Conservation (phyloP, 192 early-diverging fungal species). For the Coemansia sp. region DNA sequence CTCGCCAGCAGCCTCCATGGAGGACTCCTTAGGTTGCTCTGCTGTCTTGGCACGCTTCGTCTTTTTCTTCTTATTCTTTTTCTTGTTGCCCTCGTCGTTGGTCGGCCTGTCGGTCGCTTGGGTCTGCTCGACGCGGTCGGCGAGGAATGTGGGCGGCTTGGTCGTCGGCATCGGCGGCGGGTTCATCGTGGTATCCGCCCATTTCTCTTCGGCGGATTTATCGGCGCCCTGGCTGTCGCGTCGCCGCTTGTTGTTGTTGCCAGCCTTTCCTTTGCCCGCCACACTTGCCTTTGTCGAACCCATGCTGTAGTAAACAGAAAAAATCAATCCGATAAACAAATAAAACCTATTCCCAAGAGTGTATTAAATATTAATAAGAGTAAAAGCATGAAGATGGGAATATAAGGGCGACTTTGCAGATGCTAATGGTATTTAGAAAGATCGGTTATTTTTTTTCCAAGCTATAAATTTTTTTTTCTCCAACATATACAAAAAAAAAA, state of each 20-base stretch:
- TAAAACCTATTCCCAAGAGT: not conserved
- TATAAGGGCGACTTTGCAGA: too few relatives aligned
- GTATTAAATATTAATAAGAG: too few relatives aligned
- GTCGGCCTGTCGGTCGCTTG: not conserved
- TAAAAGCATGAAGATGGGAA: too few relatives aligned
- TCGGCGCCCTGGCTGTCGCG: not conserved
- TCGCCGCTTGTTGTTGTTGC: conserved; percentile 17
- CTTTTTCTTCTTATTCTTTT: conserved; percentile 10
- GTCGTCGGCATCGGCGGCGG: conserved; percentile 45
- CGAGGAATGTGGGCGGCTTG: not conserved
- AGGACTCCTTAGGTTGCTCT: too few relatives aligned
- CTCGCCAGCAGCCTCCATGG: too few relatives aligned
- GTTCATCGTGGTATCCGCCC: conserved; percentile 36
- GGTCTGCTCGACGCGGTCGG: not conserved
- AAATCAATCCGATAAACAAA: too few relatives aligned
- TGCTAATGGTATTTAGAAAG: too few relatives aligned
- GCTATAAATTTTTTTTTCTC: too few relatives aligned
- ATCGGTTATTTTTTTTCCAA: too few relatives aligned
- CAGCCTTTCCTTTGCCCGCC: not conserved
- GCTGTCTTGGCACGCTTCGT: not conserved
- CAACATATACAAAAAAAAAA: too few relatives aligned
- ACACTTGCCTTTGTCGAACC: not conserved
- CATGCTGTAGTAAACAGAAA: too few relatives aligned
- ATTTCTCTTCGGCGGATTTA: conserved; percentile 18
- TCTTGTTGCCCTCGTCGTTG: conserved; percentile 5